Percentiles rank a stretch among this genome's conserved stretches.
phyloP scores from a whole-genome alignment of 2,329 filamentous ascomycete species.

The Sclerotinia nivalis region DNA sequence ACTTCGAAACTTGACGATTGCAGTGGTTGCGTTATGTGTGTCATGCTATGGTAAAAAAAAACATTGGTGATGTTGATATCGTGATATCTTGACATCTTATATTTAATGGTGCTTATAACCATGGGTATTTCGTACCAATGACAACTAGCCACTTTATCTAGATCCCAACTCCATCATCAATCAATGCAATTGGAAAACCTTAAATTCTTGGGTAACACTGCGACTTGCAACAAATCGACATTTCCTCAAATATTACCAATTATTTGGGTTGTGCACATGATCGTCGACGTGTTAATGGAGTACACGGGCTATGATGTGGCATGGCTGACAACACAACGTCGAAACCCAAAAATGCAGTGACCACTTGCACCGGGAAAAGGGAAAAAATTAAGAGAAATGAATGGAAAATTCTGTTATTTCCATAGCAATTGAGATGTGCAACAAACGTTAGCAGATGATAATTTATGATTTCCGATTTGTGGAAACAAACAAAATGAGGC shows the following conservation, averaged over 20 bases:
- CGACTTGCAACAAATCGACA: background rate
- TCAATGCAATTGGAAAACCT: constrained; percentile 1
- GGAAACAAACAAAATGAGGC: background rate
- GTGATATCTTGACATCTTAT: background rate
- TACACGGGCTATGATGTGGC: constrained; percentile 17
- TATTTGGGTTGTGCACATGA: constrained; percentile 5
- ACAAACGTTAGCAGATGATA: background rate
- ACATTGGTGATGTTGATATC: background rate
- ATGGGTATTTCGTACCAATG: background rate
- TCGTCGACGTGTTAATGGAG: constrained; percentile 10
- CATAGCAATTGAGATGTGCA: constrained; percentile 10
- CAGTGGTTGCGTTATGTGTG: too few relatives aligned
- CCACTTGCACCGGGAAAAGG: background rate
- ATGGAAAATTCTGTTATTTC: background rate
- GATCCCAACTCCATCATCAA: background rate
- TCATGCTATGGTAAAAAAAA: too few relatives aligned
- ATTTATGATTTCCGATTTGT: background rate
- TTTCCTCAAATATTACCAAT: background rate
- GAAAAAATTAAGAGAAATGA: background rate
- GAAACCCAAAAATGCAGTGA: constrained; percentile 8
- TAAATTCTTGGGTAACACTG: constrained; percentile 18
- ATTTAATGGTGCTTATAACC: background rate
- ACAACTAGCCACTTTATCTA: background rate
- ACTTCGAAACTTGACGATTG: background rate
- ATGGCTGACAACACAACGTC: background rate